Evolutionary conservation across 306 rosid genomes (phyloP).

Genomic region (Potentilla sterilis): DNA sequence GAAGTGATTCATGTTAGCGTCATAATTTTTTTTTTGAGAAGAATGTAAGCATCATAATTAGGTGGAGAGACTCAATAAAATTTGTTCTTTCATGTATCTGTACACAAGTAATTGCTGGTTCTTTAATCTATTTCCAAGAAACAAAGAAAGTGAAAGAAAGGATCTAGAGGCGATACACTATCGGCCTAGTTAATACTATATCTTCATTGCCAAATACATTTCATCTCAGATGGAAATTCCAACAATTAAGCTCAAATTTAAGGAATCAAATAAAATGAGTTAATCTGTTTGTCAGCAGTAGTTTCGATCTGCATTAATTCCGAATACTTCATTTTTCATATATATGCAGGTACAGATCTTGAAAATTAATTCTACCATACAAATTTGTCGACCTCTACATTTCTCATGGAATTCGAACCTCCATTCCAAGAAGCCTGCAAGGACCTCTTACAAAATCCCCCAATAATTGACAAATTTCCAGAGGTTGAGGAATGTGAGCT

Average conservation of each 20-base stretch:
- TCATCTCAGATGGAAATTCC: background rate
- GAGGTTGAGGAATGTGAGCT: slow-evolving; percentile 41
- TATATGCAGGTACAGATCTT: background rate
- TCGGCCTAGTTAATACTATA: too few species aligned
- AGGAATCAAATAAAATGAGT: background rate
- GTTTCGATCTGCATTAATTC: background rate
- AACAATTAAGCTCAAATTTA: background rate
- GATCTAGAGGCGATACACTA: background rate
- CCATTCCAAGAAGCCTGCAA: slow-evolving; percentile 53
- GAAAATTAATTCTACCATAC: background rate
- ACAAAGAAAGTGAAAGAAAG: background rate
- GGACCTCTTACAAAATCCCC: slow-evolving; percentile 23
- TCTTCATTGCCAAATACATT: background rate
- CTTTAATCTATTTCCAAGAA: too few species aligned
- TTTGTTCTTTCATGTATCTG: background rate
- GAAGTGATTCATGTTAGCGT: background rate
- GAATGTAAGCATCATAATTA: too few species aligned
- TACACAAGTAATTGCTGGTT: background rate
- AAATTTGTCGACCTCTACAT: background rate
- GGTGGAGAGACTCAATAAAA: too few species aligned
- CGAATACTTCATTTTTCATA: background rate
- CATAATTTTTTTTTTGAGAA: too few species aligned
- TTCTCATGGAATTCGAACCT: slow-evolving; percentile 58
- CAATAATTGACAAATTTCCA: background rate
- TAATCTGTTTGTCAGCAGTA: background rate